Conservation (phyloP, 2,329 filamentous ascomycete species). For the Fusarium zealandicum region DNA sequence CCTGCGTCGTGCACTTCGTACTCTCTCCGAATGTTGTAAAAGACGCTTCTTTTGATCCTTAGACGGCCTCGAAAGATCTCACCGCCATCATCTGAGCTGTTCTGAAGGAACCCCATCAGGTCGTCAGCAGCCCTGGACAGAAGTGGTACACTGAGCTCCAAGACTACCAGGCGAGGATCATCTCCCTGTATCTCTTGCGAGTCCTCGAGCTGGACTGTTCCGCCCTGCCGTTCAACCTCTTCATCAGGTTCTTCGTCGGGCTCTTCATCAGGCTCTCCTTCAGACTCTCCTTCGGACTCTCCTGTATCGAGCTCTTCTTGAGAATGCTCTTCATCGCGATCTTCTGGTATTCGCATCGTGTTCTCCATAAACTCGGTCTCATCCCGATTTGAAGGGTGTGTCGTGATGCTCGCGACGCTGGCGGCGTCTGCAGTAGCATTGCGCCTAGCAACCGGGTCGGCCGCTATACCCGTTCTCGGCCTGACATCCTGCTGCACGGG, state of each 20-base stretch:
- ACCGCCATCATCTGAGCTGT: conserved; percentile 13
- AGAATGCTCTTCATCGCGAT: too few species aligned
- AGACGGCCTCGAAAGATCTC: conserved; percentile 36
- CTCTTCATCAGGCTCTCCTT: conserved; percentile 1
- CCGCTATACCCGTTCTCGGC: conserved; percentile 12
- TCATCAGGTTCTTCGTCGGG: background rate
- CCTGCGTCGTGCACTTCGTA: conserved; percentile 32
- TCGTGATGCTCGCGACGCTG: conserved; percentile 30
- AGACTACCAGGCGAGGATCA: conserved; percentile 31
- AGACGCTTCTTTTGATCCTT: conserved; percentile 39
- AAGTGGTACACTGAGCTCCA: conserved; percentile 39
- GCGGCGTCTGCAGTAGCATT: conserved; percentile 30
- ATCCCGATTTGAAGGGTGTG: conserved; percentile 27
- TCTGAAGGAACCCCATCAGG: conserved; percentile 39
- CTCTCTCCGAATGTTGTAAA: conserved; percentile 37
- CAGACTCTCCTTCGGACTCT: background rate
- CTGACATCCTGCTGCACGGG: background rate
- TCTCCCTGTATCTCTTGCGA: conserved; percentile 5
- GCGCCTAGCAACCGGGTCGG: conserved; percentile 31
- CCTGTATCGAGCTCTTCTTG: background rate
- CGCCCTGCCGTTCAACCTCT: conserved; percentile 14
- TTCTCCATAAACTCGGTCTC: conserved; percentile 20
- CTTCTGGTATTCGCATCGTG: too few species aligned
- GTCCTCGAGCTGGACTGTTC: background rate
- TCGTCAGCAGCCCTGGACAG: conserved; percentile 39